Conservation (phyloP, 2,329 filamentous ascomycete species). For the Tolypocladium tundrense region DNA sequence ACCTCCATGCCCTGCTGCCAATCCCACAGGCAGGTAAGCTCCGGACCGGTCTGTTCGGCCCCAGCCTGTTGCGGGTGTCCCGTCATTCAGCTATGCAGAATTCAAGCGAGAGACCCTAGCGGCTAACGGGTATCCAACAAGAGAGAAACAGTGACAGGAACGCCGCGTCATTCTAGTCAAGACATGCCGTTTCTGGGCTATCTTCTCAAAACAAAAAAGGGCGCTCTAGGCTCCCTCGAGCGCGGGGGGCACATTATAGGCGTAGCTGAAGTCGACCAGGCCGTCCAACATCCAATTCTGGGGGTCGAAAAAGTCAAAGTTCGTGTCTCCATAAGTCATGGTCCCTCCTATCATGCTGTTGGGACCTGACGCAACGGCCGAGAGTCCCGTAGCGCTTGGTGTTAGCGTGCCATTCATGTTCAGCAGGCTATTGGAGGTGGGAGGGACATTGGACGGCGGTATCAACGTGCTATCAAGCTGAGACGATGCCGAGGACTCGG, state of each 20-base stretch:
- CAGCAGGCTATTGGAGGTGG: constrained; percentile 35
- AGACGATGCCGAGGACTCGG: constrained; percentile 59
- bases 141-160: not conserved
- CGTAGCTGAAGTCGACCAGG: constrained; percentile 69
- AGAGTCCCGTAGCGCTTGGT: constrained; percentile 36
- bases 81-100: not conserved
- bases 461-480: constrained; percentile 52
- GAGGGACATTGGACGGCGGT: constrained; percentile 22
- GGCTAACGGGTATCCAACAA: not conserved
- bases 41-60: not conserved
- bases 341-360: constrained; percentile 37
- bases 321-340: constrained; percentile 53
- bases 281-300: constrained; percentile 91
- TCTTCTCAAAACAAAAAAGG: not conserved
- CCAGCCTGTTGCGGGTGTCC: not conserved
- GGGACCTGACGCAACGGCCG: constrained; percentile 25
- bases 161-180: not conserved
- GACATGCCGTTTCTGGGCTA: not conserved
- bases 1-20: not conserved
- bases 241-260: constrained; percentile 35
- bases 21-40: not conserved
- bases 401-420: constrained; percentile 42
- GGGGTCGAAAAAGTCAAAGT: constrained; percentile 84
- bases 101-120: not conserved
- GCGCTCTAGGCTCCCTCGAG: constrained; percentile 38